Conservation (phyloP, 1,139 yeast species). For the Yamadazyma trypodendri region DNA sequence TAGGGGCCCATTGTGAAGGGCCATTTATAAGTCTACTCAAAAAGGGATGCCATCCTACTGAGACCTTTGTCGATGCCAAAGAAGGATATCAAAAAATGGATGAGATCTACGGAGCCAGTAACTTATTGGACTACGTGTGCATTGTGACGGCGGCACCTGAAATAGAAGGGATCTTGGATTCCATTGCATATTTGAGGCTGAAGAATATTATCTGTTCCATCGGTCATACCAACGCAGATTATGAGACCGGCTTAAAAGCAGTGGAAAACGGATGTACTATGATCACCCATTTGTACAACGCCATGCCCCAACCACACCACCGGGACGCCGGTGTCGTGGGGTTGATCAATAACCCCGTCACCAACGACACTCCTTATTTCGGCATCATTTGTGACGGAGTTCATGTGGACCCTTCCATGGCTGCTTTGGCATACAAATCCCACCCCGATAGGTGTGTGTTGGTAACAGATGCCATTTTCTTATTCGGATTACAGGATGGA, state of each 20-base stretch:
- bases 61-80: conserved; percentile 51
- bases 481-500: conserved; percentile 54
- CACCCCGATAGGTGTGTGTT: conserved; percentile 56
- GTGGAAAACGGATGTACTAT: conserved; percentile 53
- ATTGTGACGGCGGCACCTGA: conserved; percentile 67
- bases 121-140: conserved; percentile 42
- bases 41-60: conserved; percentile 64
- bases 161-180: conserved; percentile 51
- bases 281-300: conserved; percentile 65
- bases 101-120: conserved; percentile 44
- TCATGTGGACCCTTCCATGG: conserved; percentile 61
- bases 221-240: conserved; percentile 58
- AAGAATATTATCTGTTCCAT: conserved; percentile 47
- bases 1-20: conserved; percentile 68
- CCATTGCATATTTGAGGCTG: conserved; percentile 41
- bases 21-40: conserved; percentile 56
- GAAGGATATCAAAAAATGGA: conserved; percentile 37
- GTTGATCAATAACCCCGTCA: conserved; percentile 42
- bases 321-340: conserved; percentile 63
- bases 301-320: conserved; percentile 69
- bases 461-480: conserved; percentile 64
- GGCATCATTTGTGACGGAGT: conserved; percentile 65
- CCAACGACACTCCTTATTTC: conserved; percentile 43
- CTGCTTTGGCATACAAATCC: conserved; percentile 51
- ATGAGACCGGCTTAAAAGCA: conserved; percentile 49